Evolutionary conservation across 495 filamentous ascomycete genomes (phyloP), one percentile per base, ranked within the genome.

Genomic region (Lasiosphaeris hirsuta): DNA sequence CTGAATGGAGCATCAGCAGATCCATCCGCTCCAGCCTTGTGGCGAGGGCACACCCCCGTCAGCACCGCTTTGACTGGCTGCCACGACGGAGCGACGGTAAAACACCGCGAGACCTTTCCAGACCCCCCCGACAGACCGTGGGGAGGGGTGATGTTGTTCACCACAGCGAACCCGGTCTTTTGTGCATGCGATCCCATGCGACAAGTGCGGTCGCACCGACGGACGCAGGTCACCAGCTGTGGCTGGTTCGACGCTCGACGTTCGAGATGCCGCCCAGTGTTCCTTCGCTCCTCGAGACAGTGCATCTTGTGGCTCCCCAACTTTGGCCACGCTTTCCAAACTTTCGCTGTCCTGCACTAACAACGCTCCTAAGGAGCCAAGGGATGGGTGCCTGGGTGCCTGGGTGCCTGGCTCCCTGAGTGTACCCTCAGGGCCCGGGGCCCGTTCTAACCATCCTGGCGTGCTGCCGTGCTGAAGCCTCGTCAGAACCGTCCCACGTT

Each of bases 21-120:
- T 52, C 63, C 49, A 23, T 41, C 47, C 54, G 53, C 59, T 50
- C 56, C 65, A 70, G 68, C 65, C 65, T 62, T 68, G 65, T 64
- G 65, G 63, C 58, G 60, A 62, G 41, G 63, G 44, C 50, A 45
- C 19, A 30, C 45, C 48, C 35, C 48, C 36, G 40, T 51, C 44
- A 30, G 38, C 15, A 19, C 37, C 52, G 63, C 56, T 62, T 56
- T 59, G 60, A 69, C 64, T 64, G 64, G 63, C 59, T 66, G 66
- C n/a, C 43, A 51, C 47, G 2, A 30, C 23, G 23, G 23, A 30
- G 23, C 36, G 40, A 46, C 51, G 50, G 57, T 61, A 63, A 66
- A 63, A 63, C 60, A 61, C 58, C 47, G 36, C 51, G 57, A 64
- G 62, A 57, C 58, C 54, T 15, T 58, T 48, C 50, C 52, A 50